Evolutionary conservation across 768 basidiomycete genomes (phyloP), one percentile per base, ranked within the genome.

Genomic region (Lactarius evosmus): DNA sequence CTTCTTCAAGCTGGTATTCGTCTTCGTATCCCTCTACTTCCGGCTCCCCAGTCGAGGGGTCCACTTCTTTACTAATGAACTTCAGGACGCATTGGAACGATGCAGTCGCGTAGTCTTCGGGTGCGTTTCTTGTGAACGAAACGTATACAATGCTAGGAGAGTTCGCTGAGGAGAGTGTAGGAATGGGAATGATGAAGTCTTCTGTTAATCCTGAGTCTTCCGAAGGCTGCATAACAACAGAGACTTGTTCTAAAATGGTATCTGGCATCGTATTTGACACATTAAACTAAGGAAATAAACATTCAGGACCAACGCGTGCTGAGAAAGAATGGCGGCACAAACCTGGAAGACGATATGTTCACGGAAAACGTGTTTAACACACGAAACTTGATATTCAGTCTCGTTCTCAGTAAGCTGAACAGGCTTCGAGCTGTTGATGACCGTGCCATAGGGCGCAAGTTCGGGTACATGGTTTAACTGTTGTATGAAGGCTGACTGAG

Each of bases 11-110:
- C 75, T 93, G 92, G 76, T 99, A 99, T 76, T 98, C 96, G 78
- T 98, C 97, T 72, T 95, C 92, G 75, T 98, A 99, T n/a, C 97
- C 97, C 59, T 97, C 95, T 67, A 91, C 93, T 76, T 99, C 97
- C 9, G 97, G 97, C 71, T 92, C 87, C 27, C 95, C 95, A 16
- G 91, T 95, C 51, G 89, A 83, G 14, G 97, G 97, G 75, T 99
- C 97, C 19, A 98, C 84, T 73, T 99, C 97, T 76, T 98, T 99
- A 79, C 92, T 95, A 70, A 95, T 79, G 73, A 97, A 99, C 75
- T 93, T 94, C 75, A 99, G 86, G 9, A 87, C 84, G 73, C 94
- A 97, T 66, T 83, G 82, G 85, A 98, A 98, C 19, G 93, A 91
- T 7, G 87, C 91, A 40, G 87, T 77, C 17, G 85, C 82, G 76